Evolutionary conservation across 2,329 filamentous ascomycete species (phyloP).

Genomic region (Aureobasidium sp.): DNA sequence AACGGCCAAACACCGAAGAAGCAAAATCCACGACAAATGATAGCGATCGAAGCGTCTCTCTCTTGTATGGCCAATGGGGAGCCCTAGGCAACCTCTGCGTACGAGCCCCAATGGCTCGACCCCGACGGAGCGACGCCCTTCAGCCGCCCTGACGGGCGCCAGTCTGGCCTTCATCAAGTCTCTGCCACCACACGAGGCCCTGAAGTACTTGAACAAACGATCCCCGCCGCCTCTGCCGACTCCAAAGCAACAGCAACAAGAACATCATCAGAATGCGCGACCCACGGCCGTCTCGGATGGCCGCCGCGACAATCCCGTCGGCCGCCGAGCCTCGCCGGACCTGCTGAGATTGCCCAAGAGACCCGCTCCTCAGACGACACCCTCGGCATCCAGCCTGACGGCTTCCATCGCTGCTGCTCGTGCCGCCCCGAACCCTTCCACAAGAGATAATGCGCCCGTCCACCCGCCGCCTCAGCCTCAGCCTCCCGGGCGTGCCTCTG

Average conservation of each 20-base stretch:
- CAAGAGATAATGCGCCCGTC: neutral
- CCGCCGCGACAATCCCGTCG: neutral
- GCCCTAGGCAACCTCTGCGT: constrained; percentile 12
- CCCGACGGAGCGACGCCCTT: constrained; percentile 19
- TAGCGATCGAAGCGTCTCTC: neutral
- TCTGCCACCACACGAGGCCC: constrained; percentile 19
- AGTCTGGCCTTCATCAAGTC: constrained; percentile 43
- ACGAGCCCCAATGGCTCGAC: constrained; percentile 18
- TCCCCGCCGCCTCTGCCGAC: neutral
- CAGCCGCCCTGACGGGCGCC: constrained; percentile 45
- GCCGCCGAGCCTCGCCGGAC: neutral
- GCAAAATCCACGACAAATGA: neutral
- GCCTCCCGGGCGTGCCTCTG: neutral
- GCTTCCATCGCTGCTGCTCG: constrained; percentile 26
- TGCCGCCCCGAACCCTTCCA: constrained; percentile 19
- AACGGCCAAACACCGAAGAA: neutral
- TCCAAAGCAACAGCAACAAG: neutral
- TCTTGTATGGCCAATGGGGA: constrained; percentile 11
- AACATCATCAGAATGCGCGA: neutral
- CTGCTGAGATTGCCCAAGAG: neutral
- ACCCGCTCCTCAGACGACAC: constrained; percentile 1
- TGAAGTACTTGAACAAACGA: constrained; percentile 9
- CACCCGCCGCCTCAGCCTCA: neutral
- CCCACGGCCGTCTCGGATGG: too few species aligned
- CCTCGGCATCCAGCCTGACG: constrained; percentile 26